Conservation (phyloP, 2,329 filamentous ascomycete genomes). For the Xylaria sp. region DNA sequence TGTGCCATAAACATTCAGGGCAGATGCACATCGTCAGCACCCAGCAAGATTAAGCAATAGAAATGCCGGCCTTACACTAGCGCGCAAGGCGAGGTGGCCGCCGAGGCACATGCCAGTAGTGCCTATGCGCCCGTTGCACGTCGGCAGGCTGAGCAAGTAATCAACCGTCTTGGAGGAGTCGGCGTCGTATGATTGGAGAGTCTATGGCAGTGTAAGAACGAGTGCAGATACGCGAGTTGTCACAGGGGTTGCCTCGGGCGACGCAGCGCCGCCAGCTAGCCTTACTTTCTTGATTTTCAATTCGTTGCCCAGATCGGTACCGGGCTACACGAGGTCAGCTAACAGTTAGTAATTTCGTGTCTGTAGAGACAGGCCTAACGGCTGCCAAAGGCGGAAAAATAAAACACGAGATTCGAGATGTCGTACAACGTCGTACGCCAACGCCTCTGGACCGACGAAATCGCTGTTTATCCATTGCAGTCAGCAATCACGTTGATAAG, state of each 20-base stretch:
- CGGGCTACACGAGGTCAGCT: constrained; percentile 58
- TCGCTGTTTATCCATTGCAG: constrained; percentile 57
- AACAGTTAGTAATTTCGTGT: background rate
- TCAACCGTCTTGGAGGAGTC: constrained; percentile 77
- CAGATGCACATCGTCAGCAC: background rate
- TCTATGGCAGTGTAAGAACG: constrained; percentile 59
- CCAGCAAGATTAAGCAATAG: background rate
- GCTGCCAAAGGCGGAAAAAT: background rate
- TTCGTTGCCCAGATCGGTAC: constrained; percentile 87
- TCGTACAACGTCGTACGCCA: constrained; percentile 78
- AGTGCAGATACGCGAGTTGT: constrained; percentile 15
- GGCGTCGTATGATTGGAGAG: constrained; percentile 85
- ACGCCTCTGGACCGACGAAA: constrained; percentile 84
- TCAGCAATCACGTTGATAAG: too few relatives aligned
- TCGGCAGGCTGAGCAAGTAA: constrained; percentile 75
- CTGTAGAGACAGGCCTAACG: background rate
- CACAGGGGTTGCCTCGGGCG: constrained; percentile 11
- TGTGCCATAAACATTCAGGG: background rate
- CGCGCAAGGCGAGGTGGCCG: constrained; percentile 79
- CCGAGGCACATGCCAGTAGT: constrained; percentile 93
- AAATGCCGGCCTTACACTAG: constrained; percentile 58
- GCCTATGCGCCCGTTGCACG: constrained; percentile 84
- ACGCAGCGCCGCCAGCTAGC: constrained; percentile 25
- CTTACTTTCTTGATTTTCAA: constrained; percentile 84
- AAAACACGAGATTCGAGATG: background rate